phyloP scores from a whole-genome alignment of 1,284 basidiomycete species.

The Neolentinus lepideus region DNA sequence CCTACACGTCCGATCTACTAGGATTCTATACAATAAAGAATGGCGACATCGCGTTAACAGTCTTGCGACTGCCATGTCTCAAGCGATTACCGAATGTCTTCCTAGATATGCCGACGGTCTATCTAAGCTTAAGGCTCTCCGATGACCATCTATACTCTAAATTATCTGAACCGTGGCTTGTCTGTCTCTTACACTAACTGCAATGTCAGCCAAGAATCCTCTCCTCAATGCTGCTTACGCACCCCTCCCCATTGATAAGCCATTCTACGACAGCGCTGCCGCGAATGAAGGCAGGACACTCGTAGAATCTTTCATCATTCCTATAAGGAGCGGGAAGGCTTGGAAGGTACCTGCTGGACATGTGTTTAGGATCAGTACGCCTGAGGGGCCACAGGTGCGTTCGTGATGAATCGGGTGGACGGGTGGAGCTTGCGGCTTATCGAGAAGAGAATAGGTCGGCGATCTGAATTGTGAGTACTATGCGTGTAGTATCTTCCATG shows the following conservation, averaged over 20 bases:
- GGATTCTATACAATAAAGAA: too few species aligned
- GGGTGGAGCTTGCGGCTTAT: neutral
- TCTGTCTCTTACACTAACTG: too few species aligned
- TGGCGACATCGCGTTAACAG: too few species aligned
- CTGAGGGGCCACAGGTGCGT: slow-evolving; percentile 14
- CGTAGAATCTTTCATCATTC: slow-evolving; percentile 10
- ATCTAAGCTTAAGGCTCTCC: too few species aligned
- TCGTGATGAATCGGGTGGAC: neutral
- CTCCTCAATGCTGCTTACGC: neutral
- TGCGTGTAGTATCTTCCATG: neutral
- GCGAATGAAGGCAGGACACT: slow-evolving; percentile 4
- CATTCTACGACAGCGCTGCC: neutral
- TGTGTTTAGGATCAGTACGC: slow-evolving; percentile 13
- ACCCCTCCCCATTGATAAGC: neutral
- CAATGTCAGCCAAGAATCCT: neutral
- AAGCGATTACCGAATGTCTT: too few species aligned
- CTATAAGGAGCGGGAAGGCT: slow-evolving; percentile 12
- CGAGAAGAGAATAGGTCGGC: slow-evolving; percentile 8
- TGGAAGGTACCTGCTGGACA: slow-evolving; percentile 12
- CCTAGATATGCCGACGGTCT: too few species aligned
- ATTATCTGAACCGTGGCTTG: too few species aligned
- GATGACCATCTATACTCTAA: too few species aligned
- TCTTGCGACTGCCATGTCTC: too few species aligned
- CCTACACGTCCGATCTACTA: too few species aligned
- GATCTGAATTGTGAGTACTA: slow-evolving; percentile 15